Evolutionary conservation across 148 eudicot species (phyloP).

Genomic region (Amaranthus palmeri): DNA sequence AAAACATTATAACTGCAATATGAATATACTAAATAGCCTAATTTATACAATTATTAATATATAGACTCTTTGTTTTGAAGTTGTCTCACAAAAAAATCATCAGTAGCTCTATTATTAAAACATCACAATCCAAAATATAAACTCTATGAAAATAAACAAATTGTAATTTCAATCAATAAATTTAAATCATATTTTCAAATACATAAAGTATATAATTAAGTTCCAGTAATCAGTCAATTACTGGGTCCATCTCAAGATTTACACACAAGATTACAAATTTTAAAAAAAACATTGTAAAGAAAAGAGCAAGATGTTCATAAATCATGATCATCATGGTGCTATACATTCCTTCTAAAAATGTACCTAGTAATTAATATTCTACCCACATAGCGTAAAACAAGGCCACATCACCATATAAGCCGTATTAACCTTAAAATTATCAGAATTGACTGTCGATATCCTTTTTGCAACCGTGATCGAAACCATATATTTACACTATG

Average conservation of each 20-base stretch:
- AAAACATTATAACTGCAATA: no score
- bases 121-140: no score
- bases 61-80: no score
- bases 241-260: constrained; percentile 6
- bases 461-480: no score
- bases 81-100: no score
- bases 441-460: no score
- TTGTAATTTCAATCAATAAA: constrained; percentile 10
- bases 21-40: no score
- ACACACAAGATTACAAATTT: constrained; percentile 9
- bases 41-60: no score
- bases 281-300: neutral
- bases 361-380: neutral
- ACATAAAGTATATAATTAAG: neutral
- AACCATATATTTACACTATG: neutral
- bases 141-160: neutral
- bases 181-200: constrained; percentile 6
- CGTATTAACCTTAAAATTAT: no score
- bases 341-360: constrained; percentile 14
- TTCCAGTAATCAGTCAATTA: constrained; percentile 2
- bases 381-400: no score
- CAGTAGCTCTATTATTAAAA: no score
- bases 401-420: no score
- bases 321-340: neutral
- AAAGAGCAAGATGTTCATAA: neutral